Evolutionary conservation across 1,284 basidiomycete genomes (phyloP).

Genomic region (Cryptococcus sp.): DNA sequence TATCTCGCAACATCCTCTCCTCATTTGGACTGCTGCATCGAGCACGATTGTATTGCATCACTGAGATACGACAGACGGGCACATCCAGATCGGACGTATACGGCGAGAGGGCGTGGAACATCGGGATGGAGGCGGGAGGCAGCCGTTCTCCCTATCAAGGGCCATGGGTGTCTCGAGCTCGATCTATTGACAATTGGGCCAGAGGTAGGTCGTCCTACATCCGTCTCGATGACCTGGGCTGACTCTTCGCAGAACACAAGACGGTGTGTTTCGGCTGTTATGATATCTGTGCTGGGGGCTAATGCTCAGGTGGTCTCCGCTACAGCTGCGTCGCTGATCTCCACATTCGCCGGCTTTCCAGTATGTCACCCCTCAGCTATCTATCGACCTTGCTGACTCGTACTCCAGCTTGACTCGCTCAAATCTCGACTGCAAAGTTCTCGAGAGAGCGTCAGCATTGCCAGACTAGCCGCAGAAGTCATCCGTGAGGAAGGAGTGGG

Average conservation of each 20-base stretch:
- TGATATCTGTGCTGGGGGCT: neutral
- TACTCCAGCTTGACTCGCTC: slow-evolving; percentile 69
- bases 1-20: too few species aligned
- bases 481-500: slow-evolving; percentile 85
- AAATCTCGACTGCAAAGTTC: slow-evolving; percentile 87
- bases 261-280: slow-evolving; percentile 24
- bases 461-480: slow-evolving; percentile 58
- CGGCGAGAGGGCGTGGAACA: neutral
- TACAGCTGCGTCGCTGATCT: slow-evolving; percentile 45
- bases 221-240: neutral
- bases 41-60: too few species aligned
- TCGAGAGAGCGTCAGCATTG: slow-evolving; percentile 66
- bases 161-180: slow-evolving; percentile 26
- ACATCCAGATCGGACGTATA: too few species aligned
- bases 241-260: slow-evolving; percentile 31
- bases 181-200: slow-evolving; percentile 28
- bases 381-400: neutral
- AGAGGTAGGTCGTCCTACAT: slow-evolving; percentile 22
- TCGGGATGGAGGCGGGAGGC: slow-evolving; percentile 22
- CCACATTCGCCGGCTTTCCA: slow-evolving; percentile 48
- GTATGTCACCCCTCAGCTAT: slow-evolving; percentile 13
- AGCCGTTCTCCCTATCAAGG: slow-evolving; percentile 23
- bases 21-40: too few species aligned
- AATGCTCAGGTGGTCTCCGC: slow-evolving; percentile 37
- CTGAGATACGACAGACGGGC: too few species aligned